A percentile compares a stretch with the other conserved stretches of the same genome.
phyloP scores from a whole-genome alignment of 164 flowering plant species.

The Macadamia integrifolia region DNA sequence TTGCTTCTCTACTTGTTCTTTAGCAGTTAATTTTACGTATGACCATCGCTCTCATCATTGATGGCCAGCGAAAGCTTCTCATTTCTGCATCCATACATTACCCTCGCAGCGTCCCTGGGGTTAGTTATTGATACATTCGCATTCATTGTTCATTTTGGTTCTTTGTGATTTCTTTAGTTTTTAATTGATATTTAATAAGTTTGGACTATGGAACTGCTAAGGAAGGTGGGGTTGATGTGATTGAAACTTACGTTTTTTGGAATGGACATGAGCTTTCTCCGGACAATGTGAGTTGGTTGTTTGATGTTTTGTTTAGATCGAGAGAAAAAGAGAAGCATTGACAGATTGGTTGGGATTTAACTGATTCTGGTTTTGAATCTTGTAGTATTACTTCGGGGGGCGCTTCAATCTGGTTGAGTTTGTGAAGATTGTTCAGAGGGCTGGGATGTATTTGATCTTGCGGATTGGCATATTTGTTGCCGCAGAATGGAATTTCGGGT shows the following conservation, averaged over 20 bases:
- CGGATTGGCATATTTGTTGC: slow-evolving; percentile 96
- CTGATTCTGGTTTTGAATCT: background rate
- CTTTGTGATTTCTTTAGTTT: too few species aligned
- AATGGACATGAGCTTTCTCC: slow-evolving; percentile 92
- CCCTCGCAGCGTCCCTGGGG: slow-evolving; percentile 94
- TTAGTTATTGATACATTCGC: slow-evolving; percentile 15
- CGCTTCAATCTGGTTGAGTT: slow-evolving; percentile 84
- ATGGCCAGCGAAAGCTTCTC: slow-evolving; percentile 75
- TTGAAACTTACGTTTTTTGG: slow-evolving; percentile 96
- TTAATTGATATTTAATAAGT: background rate
- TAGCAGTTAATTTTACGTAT: slow-evolving; percentile 57
- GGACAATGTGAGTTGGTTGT: slow-evolving; percentile 43
- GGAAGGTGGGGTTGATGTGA: slow-evolving; percentile 79
- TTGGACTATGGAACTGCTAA: slow-evolving; percentile 40
- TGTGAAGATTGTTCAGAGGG: slow-evolving; percentile 73
- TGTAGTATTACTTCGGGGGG: slow-evolving; percentile 79
- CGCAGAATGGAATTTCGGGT: slow-evolving; percentile 98
- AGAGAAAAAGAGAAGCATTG: too few species aligned
- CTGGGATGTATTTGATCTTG: slow-evolving; percentile 75
- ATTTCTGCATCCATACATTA: slow-evolving; percentile 90
- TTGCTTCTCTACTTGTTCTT: slow-evolving; percentile 7
- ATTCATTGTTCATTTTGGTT: too few species aligned
- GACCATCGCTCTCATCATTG: slow-evolving; percentile 68
- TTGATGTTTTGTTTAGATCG: background rate
- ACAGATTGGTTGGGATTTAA: background rate